These are phyloP conservation scores for Podaxis sp. DNA, from an alignment of 768 basidiomycete species.

Conservation along the genomic window DNA sequence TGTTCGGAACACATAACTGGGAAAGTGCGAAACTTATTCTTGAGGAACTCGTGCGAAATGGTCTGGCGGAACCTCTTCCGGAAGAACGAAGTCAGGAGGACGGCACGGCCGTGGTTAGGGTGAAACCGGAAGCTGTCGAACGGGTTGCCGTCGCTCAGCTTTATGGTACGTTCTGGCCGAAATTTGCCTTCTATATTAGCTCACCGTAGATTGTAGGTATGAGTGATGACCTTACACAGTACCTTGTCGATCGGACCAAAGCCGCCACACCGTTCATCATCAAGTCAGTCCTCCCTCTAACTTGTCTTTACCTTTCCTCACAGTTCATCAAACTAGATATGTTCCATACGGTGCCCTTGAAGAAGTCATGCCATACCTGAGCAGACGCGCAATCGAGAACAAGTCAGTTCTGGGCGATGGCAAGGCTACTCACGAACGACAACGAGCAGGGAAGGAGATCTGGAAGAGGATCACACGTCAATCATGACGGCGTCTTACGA, in stretches of 20 bases:
- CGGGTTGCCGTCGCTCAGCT: slow-evolving; percentile 77
- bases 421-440: slow-evolving; percentile 61
- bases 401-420: slow-evolving; percentile 80
- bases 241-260: slow-evolving; percentile 55
- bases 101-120: slow-evolving; percentile 24
- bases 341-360: slow-evolving; percentile 73
- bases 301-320: not conserved
- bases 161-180: slow-evolving; percentile 52
- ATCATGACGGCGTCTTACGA: not conserved
- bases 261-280: slow-evolving; percentile 66
- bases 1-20: slow-evolving; percentile 91
- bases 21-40: slow-evolving; percentile 62
- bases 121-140: slow-evolving; percentile 58
- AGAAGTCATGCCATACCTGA: slow-evolving; percentile 88
- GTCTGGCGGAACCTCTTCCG: slow-evolving; percentile 41
- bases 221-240: slow-evolving; percentile 78
- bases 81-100: slow-evolving; percentile 11
- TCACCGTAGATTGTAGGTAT: slow-evolving; percentile 53
- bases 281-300: slow-evolving; percentile 47
- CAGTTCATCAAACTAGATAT: slow-evolving; percentile 36
- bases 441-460: slow-evolving; percentile 53
- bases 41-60: slow-evolving; percentile 52
- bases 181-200: not conserved
- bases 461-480: slow-evolving; percentile 33
- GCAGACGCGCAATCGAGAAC: slow-evolving; percentile 89